A percentile compares a stretch with the other conserved stretches of the same genome.
Evolutionary conservation across 805 yeast genomes (phyloP).

Genomic region (Candida anglica): DNA sequence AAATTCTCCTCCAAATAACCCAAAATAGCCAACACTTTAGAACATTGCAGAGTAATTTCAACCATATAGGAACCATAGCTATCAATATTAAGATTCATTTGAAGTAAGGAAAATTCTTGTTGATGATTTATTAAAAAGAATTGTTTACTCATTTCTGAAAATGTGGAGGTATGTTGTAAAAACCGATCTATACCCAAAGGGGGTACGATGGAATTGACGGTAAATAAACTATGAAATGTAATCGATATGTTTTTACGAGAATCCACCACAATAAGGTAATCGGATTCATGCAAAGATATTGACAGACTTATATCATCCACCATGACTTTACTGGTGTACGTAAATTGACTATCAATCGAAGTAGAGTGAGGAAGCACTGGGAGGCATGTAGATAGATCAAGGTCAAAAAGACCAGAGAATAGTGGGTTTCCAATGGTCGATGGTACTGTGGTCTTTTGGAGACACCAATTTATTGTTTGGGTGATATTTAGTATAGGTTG

Average conservation of each 20-base stretch:
- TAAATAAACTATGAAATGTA: conserved; percentile 28
- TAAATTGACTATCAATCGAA: background rate
- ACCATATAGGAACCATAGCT: conserved; percentile 9
- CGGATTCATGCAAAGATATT: conserved; percentile 8
- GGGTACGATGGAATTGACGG: conserved; percentile 24
- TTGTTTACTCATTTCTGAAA: conserved; percentile 20
- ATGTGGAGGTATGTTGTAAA: conserved; percentile 13
- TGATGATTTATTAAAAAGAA: conserved; percentile 17
- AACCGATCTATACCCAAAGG: conserved; percentile 5
- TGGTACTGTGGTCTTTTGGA: conserved; percentile 4
- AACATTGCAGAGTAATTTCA: conserved; percentile 18
- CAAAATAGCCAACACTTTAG: conserved; percentile 22
- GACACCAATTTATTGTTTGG: conserved; percentile 10
- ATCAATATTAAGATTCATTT: conserved; percentile 11
- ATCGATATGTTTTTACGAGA: conserved; percentile 17
- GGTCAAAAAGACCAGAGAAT: conserved; percentile 19
- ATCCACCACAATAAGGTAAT: conserved; percentile 23
- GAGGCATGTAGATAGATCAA: conserved; percentile 25
- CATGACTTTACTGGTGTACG: conserved; percentile 9
- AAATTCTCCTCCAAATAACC: conserved; percentile 19
- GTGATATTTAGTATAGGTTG: conserved; percentile 2
- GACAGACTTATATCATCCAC: conserved; percentile 8
- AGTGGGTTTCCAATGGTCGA: background rate
- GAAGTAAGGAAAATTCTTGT: conserved; percentile 9
- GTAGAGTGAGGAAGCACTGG: conserved; percentile 20